These are phyloP conservation scores for Kurtzmaniella cleridarum DNA, from an alignment of 805 yeast genomes.

Conservation along the genomic window DNA sequence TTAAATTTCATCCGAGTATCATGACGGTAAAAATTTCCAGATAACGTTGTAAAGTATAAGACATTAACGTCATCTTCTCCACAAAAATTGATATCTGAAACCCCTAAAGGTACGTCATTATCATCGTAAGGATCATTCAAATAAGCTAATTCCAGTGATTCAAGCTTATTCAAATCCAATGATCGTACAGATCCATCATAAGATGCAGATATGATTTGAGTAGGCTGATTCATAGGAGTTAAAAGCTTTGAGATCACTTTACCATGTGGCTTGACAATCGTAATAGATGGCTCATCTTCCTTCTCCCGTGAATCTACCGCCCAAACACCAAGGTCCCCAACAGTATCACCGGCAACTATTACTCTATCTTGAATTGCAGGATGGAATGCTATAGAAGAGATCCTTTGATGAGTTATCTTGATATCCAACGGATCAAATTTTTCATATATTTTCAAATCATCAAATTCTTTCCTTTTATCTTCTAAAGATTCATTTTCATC, in stretches of 20 bases:
- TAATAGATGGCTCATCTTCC: slow-evolving; percentile 44
- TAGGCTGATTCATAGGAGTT: slow-evolving; percentile 44
- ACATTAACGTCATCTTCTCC: slow-evolving; percentile 41
- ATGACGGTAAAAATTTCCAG: slow-evolving; percentile 72
- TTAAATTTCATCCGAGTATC: slow-evolving; percentile 47
- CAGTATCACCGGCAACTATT: slow-evolving; percentile 81
- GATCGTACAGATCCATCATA: slow-evolving; percentile 85
- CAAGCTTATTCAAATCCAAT: slow-evolving; percentile 58
- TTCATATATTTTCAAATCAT: slow-evolving; percentile 44
- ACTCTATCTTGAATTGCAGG: slow-evolving; percentile 61
- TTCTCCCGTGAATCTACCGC: slow-evolving; percentile 49
- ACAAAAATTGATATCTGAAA: slow-evolving; percentile 67
- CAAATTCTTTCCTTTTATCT: slow-evolving; percentile 49
- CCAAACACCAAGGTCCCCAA: slow-evolving; percentile 89
- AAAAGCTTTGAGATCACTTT: slow-evolving; percentile 63
- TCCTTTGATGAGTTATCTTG: slow-evolving; percentile 64
- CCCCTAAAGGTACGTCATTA: slow-evolving; percentile 42
- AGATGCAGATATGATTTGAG: slow-evolving; percentile 61
- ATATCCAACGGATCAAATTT: slow-evolving; percentile 64
- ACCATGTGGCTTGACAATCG: slow-evolving; percentile 70
- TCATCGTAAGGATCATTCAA: slow-evolving; percentile 49
- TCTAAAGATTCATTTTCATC: slow-evolving; percentile 31
- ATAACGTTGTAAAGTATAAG: slow-evolving; percentile 68
- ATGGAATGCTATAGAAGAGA: slow-evolving; percentile 72
- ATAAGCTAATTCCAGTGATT: slow-evolving; percentile 46